Evolutionary conservation across 345 rosid species (phyloP), one percentile per base, ranked within the genome.

Genomic region (Arabis hirsuta): DNA sequence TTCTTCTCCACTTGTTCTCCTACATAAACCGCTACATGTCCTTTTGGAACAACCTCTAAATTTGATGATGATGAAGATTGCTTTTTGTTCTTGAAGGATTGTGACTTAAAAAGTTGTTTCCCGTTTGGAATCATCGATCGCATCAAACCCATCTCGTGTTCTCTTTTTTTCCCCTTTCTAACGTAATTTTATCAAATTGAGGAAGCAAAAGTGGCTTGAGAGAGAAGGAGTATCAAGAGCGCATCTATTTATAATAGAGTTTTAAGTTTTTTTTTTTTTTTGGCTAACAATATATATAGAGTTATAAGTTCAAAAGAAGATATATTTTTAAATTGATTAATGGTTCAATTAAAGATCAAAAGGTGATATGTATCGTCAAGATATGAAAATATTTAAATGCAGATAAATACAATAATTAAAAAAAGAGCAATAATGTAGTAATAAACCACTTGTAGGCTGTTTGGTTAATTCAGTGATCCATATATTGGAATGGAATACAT

Each of bases 1-100:
- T 48, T 77, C 62, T 69, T 71, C 36, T 81, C 76, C 24, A 65
- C 64, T 26, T 67, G 43, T 67, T 54, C 63, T 52, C 84, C 78
- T 3, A 81, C 80, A 62, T 81, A 78, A 22, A 72, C 71, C 2
- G 82, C 78, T 11, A 78, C 44, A 34, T 78, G 80, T 9, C 84
- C 82, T 38, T 69, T 76, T n/a, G 78, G 82, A 10, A 78, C 82
- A 9, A 62, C 29, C 9, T 12, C 48, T 50, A 65, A 36, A 8
- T 43, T 43, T 54, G 54, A 45, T n/a, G 71, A 14, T 20, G 71
- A 42, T 39, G 47, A 4, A 16, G 65, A 24, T 12, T 56, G 41
- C 12, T 61, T 70, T 62, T 63, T 55, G 4, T 64, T 13, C 46
- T 20, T 20, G 9, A 74, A 13, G 39, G 74, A 60, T 5, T 80